Percentiles rank a stretch among this genome's conserved stretches.
These are phyloP conservation scores for Exophiala viscosa DNA, from an alignment of 2,329 filamentous ascomycete genomes.

Conservation along the genomic window DNA sequence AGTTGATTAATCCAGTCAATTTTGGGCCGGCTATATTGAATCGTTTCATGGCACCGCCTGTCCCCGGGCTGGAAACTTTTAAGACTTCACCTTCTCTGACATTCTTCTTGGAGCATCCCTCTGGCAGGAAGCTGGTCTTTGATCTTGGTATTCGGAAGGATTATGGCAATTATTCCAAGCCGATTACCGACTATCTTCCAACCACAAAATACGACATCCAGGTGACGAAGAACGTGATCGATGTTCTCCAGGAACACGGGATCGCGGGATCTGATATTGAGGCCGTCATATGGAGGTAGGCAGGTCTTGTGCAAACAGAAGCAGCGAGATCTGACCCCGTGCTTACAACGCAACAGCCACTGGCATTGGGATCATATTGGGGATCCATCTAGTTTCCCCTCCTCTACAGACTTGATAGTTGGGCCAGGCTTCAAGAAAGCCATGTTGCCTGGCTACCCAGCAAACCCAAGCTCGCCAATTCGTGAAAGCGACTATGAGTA, in stretches of 20 bases:
- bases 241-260: conserved; percentile 28
- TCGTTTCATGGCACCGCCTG: conserved; percentile 39
- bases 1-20: conserved; percentile 39
- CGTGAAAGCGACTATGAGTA: conserved; percentile 34
- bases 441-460: conserved; percentile 48
- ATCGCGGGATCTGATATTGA: conserved; percentile 25
- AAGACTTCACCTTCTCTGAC: conserved; percentile 14
- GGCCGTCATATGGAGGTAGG: conserved; percentile 28
- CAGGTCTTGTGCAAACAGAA: not conserved
- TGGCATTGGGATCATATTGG: conserved; percentile 25
- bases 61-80: conserved; percentile 34
- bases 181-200: conserved; percentile 18
- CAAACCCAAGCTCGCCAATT: conserved; percentile 34
- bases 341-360: conserved; percentile 22
- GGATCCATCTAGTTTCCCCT: conserved; percentile 1
- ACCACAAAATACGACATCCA: conserved; percentile 15
- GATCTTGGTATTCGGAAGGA: conserved; percentile 29
- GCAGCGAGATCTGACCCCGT: not conserved
- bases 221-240: conserved; percentile 28
- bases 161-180: conserved; percentile 2
- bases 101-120: conserved; percentile 22
- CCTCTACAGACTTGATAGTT: conserved; percentile 40
- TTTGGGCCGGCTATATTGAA: conserved; percentile 40
- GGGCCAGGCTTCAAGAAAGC: conserved; percentile 50
- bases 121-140: conserved; percentile 18